These are phyloP conservation scores for Vaccinium vitisidaea DNA, from an alignment of 148 eudicot species.

Conservation along the genomic window DNA sequence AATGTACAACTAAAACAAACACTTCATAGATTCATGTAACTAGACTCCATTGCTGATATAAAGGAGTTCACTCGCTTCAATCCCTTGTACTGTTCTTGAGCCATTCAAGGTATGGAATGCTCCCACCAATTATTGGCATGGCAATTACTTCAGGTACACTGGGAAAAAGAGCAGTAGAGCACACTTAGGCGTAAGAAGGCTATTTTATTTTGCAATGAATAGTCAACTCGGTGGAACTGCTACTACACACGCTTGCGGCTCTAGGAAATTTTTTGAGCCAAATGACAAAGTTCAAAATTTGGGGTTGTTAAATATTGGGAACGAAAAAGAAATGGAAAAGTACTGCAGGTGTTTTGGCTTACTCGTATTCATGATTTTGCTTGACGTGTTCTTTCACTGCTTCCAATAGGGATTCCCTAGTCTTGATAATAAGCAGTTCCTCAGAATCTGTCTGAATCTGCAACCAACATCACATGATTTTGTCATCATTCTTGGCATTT, in stretches of 20 bases:
- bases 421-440: constrained; percentile 93
- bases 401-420: constrained; percentile 85
- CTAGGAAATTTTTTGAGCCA: background rate
- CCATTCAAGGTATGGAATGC: constrained; percentile 81
- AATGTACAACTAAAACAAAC: background rate
- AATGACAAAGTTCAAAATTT: background rate
- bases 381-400: constrained; percentile 91
- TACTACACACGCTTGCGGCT: background rate
- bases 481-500: background rate
- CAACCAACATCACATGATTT: constrained; percentile 14
- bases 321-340: background rate
- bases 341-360: constrained; percentile 27
- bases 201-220: background rate
- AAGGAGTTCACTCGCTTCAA: constrained; percentile 47
- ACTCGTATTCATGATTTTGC: constrained; percentile 98
- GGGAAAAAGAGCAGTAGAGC: background rate
- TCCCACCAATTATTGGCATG: constrained; percentile 83
- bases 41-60: background rate
- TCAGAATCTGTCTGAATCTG: constrained; percentile 95
- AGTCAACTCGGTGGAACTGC: background rate
- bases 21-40: background rate
- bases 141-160: constrained; percentile 97
- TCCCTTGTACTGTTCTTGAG: constrained; percentile 77
- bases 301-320: background rate
- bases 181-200: background rate